Conservation (phyloP, 2,329 filamentous ascomycete species). For the Colletotrichum paranaense region DNA sequence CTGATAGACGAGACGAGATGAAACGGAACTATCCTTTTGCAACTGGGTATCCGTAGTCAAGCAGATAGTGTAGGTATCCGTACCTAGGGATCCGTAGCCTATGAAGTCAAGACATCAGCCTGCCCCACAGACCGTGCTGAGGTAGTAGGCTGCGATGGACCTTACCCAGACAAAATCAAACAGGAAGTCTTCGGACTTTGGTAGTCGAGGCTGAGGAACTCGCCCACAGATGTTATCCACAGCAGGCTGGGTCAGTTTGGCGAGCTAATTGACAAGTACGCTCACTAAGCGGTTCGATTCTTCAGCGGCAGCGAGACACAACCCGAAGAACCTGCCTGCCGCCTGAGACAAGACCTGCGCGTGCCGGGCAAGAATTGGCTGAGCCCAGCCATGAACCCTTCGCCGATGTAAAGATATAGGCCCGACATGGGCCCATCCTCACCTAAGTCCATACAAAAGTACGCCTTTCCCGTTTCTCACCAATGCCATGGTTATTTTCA, state of each 20-base stretch:
- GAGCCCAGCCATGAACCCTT: background rate
- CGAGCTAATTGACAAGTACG: background rate
- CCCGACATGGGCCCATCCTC: background rate
- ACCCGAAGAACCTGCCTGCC: background rate
- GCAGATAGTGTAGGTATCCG: background rate
- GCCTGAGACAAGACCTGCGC: background rate
- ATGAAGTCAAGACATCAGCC: background rate
- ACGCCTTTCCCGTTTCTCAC: background rate
- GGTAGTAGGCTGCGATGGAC: background rate
- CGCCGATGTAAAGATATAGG: background rate
- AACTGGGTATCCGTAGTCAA: background rate
- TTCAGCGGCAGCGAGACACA: background rate
- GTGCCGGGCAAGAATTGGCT: background rate
- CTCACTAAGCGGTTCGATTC: background rate
- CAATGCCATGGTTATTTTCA: background rate
- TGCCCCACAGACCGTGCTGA: background rate
- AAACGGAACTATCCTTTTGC: background rate
- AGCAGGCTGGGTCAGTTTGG: background rate
- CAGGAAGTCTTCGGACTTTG: background rate
- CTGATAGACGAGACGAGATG: conserved; percentile 17
- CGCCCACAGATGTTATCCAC: background rate
- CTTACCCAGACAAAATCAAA: background rate
- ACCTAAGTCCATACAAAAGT: background rate
- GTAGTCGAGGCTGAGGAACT: background rate
- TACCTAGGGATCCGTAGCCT: background rate